Evolutionary conservation across 176 grass and related monocot species (phyloP), one percentile per base, ranked within the genome.

Genomic region (Oryza coarctata): DNA sequence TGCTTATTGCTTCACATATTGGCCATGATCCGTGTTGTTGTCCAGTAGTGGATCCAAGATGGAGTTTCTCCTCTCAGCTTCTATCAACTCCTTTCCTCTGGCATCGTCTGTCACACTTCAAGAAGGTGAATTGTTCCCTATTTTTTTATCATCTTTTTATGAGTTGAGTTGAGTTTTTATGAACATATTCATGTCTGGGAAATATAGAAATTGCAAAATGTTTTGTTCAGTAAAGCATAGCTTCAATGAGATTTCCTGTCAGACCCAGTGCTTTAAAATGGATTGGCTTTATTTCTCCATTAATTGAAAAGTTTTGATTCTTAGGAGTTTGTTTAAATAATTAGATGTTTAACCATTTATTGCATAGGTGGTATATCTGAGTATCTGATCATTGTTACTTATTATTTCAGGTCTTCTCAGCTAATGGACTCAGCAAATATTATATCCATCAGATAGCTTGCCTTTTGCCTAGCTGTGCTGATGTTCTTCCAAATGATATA

Each of bases 71-170:
- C 30, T 92, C 80, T 18, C 96, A 99, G 77, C 81, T 99, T 83
- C 78, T 99, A 76, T 95, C 96, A 25, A 91, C 92, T 81, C 93
- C 93, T 76, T 99, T 95, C 79, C 76, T 99, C 36, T 99, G 96
- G 96, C 90, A 88, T 87, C 93, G 87, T 74, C 77, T 99, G 33
- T 80, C 91, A 13, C 86, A 91, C 31, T 90, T 99, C 67, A 99
- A 99, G 87, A 94, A 95, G 93, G 96, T 95, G 81, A 81, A 63
- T 3, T 43, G 20, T 74, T 60, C 13, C 41, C 34, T 86, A 82
- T 52, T 67, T 49, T 49, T 83, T 30, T 45, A 38, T 12, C 11
- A 20, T 74, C n/a, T 13, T 62, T 68, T n/a, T n/a, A n/a, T n/a
- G n/a, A n/a, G n/a, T n/a, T n/a, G n/a, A n/a, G n/a, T n/a, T n/a